Conservation (phyloP, 1,139 yeast genomes). For the Blastobotrys capitulatus region DNA sequence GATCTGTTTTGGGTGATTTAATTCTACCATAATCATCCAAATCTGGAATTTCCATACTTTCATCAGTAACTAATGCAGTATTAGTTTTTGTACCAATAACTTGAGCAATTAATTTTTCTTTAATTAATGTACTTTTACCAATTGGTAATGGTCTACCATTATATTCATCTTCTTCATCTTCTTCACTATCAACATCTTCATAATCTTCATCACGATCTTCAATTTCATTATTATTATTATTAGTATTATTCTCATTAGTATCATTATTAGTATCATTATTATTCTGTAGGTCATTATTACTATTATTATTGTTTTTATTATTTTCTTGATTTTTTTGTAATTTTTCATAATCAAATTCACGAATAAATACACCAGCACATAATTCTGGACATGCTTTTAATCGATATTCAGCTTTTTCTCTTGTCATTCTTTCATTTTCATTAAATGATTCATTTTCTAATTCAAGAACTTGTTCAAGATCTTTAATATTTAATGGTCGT, state of each 20-base stretch:
- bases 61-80: conserved; percentile 49
- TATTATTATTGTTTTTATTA: neutral
- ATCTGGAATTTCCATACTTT: conserved; percentile 59
- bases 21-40: conserved; percentile 26
- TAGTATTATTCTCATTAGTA: too few relatives aligned
- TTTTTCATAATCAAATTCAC: conserved; percentile 43
- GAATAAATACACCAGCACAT: conserved; percentile 76
- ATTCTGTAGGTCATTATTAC: conserved; percentile 54
- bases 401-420: conserved; percentile 34
- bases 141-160: conserved; percentile 40
- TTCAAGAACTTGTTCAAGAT: conserved; percentile 38
- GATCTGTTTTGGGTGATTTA: conserved; percentile 29
- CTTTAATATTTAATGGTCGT: conserved; percentile 73
- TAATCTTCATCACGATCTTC: conserved; percentile 12
- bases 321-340: conserved; percentile 16
- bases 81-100: conserved; percentile 74
- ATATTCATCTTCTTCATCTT: conserved; percentile 23
- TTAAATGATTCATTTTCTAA: conserved; percentile 38
- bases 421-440: neutral
- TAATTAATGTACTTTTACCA: conserved; percentile 26
- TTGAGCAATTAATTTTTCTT: conserved; percentile 76
- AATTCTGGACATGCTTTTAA: conserved; percentile 82
- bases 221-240: neutral
- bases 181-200: conserved; percentile 21
- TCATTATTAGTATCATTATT: conserved; percentile 12